Evolutionary conservation across 2,329 filamentous ascomycete species (phyloP), one percentile per base, ranked within the genome.

Genomic region (Fusarium poae): DNA sequence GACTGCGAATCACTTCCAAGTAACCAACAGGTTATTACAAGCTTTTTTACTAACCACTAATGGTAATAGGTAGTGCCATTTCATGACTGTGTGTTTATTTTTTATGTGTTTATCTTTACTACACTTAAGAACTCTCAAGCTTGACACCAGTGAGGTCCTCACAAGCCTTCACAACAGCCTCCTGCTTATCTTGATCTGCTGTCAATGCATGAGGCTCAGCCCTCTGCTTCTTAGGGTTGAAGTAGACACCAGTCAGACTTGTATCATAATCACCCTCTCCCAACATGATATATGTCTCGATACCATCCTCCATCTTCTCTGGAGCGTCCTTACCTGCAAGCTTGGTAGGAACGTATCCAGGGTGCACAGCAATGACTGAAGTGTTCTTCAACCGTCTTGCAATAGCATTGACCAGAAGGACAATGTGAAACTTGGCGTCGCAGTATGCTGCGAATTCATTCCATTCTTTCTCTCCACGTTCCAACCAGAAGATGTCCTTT

Each of bases 301-400:
- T 55, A 11, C 68, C 68, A 55, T 71, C 70, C n/a, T 72, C 64
- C 44, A 72, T 53, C 40, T 65, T 73, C 11, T 52, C 65, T 0
- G 62, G 54, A 7, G 62, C 62, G 5, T 15, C 43, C 15, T 57
- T 18, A 4, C 60, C 69, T 1, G 49, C 62, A 49, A 74, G 51
- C 56, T 72, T 73, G 12, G 72, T 74, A 4, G 71, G 50, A 21
- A 74, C 67, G 21, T 57, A 73, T 8, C 72, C 71, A 30, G 71
- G 72, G 29, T 74, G 69, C 49, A 74, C 49, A 5, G 61, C 29
- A n/a, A 54, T 45, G 8, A 73, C 70, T 4, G 68, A 71, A 3
- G 55, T 63, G 37, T 46, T 40, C 39, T 65, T 54, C n/a, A 67
- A 57, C 9, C 71, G 62, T 29, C 66, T 59, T 6, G 71, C 70